Base-by-base conservation (phyloP, 2,329 filamentous ascomycete genomes). In the Epichloe uncinata region DNA sequence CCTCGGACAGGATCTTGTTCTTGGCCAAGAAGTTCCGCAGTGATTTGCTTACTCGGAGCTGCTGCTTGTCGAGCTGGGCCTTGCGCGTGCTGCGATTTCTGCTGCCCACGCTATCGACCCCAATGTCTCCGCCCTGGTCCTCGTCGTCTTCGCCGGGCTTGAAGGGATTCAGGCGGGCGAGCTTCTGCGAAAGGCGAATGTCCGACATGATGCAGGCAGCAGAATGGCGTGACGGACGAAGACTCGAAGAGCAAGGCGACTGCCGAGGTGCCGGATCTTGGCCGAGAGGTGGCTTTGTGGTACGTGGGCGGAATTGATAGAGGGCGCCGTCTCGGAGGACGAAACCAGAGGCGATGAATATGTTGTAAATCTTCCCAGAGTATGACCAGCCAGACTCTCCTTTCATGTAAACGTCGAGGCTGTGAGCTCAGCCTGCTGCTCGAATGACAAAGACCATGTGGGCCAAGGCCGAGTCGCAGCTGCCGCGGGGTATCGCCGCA, bases 41-140 rank as follows among this genome's bases (percentile, higher is more conserved):
- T 0, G 78, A 75, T 52, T 70, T 69, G 65, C 80, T 83, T 55
- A 84, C 75, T 47, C 74, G 69, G 26, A 85, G 70, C 50, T 77
- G 68, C 41, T 72, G 69, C 53, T 75, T 75, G 12, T 71, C 72
- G 47, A 65, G 62, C 50, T 75, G 75, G 6, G 71, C 72, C 47
- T 65, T 64, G 37, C 72, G 70, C n/a, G 67, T 66, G 48, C 70
- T 69, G 60, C 78, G 78, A 42, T 78, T 78, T n/a, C 79, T 78
- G 34, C 79, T 78, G 2, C 77, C 81, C 11, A 82, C 67, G 38
- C 69, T 74, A 50, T 62, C 58, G 45, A 54, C 51, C 51, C 58
- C 61, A 33, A 68, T 63, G 36, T 55, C 50, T 18, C 64, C 65
- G 45, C 65, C 65, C 5, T 57, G 50, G 50, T 68, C 65, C 43